Conservation (phyloP, 1,139 yeast genomes). For the Schwanniomyces etchellsii region DNA sequence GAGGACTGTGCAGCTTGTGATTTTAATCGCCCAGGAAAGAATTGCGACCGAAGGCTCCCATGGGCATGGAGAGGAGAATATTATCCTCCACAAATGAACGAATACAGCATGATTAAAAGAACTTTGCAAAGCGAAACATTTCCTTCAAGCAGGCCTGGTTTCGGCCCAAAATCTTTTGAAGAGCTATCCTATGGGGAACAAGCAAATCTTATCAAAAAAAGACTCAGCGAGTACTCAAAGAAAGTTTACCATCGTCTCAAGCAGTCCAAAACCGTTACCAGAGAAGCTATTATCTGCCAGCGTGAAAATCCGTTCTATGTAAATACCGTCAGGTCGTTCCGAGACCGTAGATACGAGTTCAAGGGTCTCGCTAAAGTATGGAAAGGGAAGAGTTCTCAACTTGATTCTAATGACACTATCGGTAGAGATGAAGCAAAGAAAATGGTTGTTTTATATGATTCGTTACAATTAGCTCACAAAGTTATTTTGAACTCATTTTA, state of each 20-base stretch:
- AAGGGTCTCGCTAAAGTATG: constrained; percentile 91
- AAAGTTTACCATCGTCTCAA: constrained; percentile 81
- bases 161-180: constrained; percentile 59
- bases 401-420: constrained; percentile 48
- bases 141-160: constrained; percentile 55
- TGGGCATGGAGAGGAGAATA: constrained; percentile 99
- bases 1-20: constrained; percentile 98
- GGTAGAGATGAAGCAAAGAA: constrained; percentile 81
- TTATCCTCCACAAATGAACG: constrained; percentile 86
- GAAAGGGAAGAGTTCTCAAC: constrained; percentile 72
- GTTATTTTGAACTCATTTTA: constrained; percentile 95
- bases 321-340: constrained; percentile 86
- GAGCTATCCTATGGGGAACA: constrained; percentile 77
- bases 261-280: constrained; percentile 74
- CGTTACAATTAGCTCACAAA: constrained; percentile 93
- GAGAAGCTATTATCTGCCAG: constrained; percentile 95
- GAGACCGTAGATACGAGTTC: constrained; percentile 95
- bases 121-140: constrained; percentile 76
- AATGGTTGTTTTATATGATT: constrained; percentile 91
- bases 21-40: constrained; percentile 90
- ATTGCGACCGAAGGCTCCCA: constrained; percentile 83
- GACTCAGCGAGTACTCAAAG: constrained; percentile 79
- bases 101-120: constrained; percentile 83
- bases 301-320: constrained; percentile 97
- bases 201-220: constrained; percentile 66